Percentiles rank a stretch among this genome's conserved stretches.
phyloP scores from a whole-genome alignment of 2,329 filamentous ascomycete genomes.

The Aspergillus sp. region DNA sequence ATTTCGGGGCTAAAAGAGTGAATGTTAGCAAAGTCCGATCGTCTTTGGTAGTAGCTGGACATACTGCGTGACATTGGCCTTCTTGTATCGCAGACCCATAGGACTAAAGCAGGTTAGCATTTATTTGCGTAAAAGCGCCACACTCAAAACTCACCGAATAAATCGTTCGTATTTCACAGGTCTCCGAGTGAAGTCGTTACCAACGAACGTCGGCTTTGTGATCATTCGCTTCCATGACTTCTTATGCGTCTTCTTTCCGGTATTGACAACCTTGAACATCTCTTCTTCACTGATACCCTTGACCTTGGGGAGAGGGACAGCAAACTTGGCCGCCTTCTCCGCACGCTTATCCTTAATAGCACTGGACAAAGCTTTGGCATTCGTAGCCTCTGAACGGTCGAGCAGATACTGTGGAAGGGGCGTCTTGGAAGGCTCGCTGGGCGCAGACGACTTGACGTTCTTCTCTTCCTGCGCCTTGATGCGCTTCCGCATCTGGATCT shows the following conservation, averaged over 20 bases:
- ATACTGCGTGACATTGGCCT: constrained; percentile 63
- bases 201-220: constrained; percentile 86
- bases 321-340: constrained; percentile 92
- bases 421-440: constrained; percentile 71
- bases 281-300: constrained; percentile 92
- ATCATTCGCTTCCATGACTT: constrained; percentile 69
- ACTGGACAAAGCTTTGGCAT: constrained; percentile 72
- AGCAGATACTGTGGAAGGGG: constrained; percentile 91
- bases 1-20: constrained; percentile 59
- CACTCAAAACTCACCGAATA: constrained; percentile 49
- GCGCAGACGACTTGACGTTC: constrained; percentile 82
- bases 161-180: constrained; percentile 77
- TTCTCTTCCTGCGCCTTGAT: constrained; percentile 95
- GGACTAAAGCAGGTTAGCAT: constrained; percentile 39
- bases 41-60: constrained; percentile 17
- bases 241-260: constrained; percentile 89
- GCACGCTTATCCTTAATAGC: constrained; percentile 94
- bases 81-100: constrained; percentile 78
- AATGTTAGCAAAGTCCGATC: constrained; percentile 9
- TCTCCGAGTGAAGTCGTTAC: constrained; percentile 81
- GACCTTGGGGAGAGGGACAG: constrained; percentile 90
- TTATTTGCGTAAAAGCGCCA: not conserved
- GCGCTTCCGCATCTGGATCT: constrained; percentile 95
- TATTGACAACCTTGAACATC: constrained; percentile 96
- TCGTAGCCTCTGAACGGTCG: constrained; percentile 70